Evolutionary conservation across 371 early-diverging fungal species (phyloP).

Genomic region (Mortierella sp.): DNA sequence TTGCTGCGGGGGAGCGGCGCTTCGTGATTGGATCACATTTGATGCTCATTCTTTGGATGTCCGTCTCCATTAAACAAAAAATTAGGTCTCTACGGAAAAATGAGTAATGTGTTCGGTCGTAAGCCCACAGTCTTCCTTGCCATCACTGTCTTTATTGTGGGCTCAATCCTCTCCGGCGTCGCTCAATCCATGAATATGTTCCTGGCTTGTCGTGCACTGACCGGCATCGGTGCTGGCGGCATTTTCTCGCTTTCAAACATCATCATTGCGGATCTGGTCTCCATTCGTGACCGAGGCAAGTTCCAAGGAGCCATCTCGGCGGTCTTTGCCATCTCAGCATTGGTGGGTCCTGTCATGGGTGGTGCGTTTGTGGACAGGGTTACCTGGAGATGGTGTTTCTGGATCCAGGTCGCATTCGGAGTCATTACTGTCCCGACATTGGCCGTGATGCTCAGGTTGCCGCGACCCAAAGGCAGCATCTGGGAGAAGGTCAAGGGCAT

Average conservation of each 20-base stretch:
- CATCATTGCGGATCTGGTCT: conserved; percentile 71
- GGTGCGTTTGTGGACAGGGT: conserved; percentile 61
- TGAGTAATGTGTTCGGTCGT: conserved; percentile 59
- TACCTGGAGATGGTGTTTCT: conserved; percentile 65
- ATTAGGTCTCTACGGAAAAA: conserved; percentile 47
- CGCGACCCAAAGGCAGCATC: conserved; percentile 48
- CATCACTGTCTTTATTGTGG: conserved; percentile 59
- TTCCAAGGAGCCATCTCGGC: conserved; percentile 65
- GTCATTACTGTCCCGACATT: conserved; percentile 34
- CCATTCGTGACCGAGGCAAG: conserved; percentile 66
- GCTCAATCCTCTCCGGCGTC: conserved; percentile 60
- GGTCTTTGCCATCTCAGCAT: conserved; percentile 57
- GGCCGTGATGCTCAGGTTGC: conserved; percentile 48
- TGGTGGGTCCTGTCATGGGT: conserved; percentile 63
- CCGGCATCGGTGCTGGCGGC: conserved; percentile 70
- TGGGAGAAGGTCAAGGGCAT: conserved; percentile 41
- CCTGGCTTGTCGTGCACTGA: conserved; percentile 58
- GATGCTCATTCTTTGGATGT: background rate
- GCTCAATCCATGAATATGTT: conserved; percentile 57
- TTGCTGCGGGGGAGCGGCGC: no score
- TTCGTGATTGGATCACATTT: no score
- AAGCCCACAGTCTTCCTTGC: conserved; percentile 61
- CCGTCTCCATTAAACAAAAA: background rate
- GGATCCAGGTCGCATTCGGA: conserved; percentile 51
- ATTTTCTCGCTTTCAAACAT: conserved; percentile 66